Evolutionary conservation across 345 rosid species (phyloP).

Genomic region (Eucalyptus paniculata): DNA sequence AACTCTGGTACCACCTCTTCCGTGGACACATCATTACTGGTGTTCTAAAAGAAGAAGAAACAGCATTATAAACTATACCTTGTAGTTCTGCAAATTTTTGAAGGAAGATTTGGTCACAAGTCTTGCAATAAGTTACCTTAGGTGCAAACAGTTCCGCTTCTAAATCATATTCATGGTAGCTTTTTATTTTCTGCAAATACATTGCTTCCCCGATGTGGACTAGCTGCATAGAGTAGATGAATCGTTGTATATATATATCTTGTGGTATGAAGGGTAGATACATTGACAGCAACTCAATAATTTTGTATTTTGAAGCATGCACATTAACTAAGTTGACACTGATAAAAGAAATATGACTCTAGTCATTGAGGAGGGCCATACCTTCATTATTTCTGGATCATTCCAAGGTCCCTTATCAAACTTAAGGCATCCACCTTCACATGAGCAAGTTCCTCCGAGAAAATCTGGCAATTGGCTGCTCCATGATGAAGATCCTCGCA

Average conservation of each 20-base stretch:
- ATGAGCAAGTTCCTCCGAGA: slow-evolving; percentile 88
- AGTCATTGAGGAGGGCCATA: slow-evolving; percentile 9
- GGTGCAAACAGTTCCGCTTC: slow-evolving; percentile 31
- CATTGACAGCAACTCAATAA: not conserved
- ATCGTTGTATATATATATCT: not conserved
- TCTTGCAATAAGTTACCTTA: slow-evolving; percentile 26
- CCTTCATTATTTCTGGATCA: slow-evolving; percentile 78
- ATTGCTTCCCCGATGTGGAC: slow-evolving; percentile 49
- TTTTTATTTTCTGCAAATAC: slow-evolving; percentile 31
- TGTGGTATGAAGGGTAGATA: not conserved
- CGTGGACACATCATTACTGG: slow-evolving; percentile 20
- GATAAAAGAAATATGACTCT: not conserved
- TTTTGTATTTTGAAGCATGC: not conserved
- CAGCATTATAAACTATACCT: not conserved
- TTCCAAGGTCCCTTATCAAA: slow-evolving; percentile 94
- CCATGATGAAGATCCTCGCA: not conserved
- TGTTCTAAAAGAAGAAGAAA: not conserved
- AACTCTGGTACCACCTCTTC: slow-evolving; percentile 5
- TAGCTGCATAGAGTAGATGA: slow-evolving; percentile 29
- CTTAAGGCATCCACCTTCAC: slow-evolving; percentile 82
- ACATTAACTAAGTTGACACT: not conserved
- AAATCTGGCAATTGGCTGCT: slow-evolving; percentile 90
- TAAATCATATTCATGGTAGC: slow-evolving; percentile 36
- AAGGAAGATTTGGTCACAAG: not conserved
- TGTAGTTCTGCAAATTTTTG: not conserved